Evolutionary conservation across 2,329 filamentous ascomycete species (phyloP).

Genomic region (Periconia macrospinosa): DNA sequence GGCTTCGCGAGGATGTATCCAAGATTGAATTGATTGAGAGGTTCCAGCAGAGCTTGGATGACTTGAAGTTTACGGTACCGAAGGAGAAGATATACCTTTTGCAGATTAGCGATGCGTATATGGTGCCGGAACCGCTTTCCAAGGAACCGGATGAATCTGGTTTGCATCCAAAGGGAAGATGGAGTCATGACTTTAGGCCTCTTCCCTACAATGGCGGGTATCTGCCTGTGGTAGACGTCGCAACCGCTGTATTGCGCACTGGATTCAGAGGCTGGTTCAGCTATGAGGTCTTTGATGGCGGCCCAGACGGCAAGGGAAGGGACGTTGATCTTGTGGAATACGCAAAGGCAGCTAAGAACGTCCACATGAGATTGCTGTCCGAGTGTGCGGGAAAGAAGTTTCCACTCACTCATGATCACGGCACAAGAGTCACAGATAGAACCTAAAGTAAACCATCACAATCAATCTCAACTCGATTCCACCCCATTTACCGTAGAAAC

Average conservation of each 20-base stretch:
- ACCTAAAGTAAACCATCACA: neutral
- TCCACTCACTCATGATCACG: neutral
- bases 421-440: neutral
- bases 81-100: slow-evolving; percentile 72
- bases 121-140: slow-evolving; percentile 58
- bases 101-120: slow-evolving; percentile 76
- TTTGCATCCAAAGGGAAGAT: slow-evolving; percentile 62
- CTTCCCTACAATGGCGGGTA: slow-evolving; percentile 72
- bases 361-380: slow-evolving; percentile 45
- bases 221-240: slow-evolving; percentile 66
- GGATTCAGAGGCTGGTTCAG: slow-evolving; percentile 70
- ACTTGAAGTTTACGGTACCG: slow-evolving; percentile 61
- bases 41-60: slow-evolving; percentile 59
- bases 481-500: too few relatives aligned
- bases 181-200: slow-evolving; percentile 73
- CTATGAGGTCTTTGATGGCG: slow-evolving; percentile 70
- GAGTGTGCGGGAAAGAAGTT: slow-evolving; percentile 30
- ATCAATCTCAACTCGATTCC: neutral
- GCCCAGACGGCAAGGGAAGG: slow-evolving; percentile 56
- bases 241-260: slow-evolving; percentile 66
- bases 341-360: slow-evolving; percentile 55
- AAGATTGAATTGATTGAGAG: slow-evolving; percentile 52
- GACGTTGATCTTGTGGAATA: slow-evolving; percentile 55
- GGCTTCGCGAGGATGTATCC: slow-evolving; percentile 55
- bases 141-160: slow-evolving; percentile 55